Evolutionary conservation across 208 protist species (phyloP).

Genomic region (Trypanosoma vivax): DNA sequence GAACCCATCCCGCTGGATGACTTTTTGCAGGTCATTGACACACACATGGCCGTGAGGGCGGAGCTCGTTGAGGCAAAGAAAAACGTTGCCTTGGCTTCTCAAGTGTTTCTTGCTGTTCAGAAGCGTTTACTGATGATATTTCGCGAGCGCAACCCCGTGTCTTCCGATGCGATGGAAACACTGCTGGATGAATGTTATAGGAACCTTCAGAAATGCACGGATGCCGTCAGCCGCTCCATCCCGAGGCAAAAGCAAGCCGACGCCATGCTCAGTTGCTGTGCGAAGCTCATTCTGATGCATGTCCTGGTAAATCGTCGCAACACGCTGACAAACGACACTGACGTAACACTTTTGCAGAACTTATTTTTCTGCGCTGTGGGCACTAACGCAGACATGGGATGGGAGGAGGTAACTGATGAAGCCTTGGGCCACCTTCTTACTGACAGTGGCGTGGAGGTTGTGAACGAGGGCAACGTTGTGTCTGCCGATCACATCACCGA

Average conservation of each 20-base stretch:
- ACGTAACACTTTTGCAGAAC: conserved; percentile 33
- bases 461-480: too few species aligned
- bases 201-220: conserved; percentile 42
- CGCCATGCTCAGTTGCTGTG: conserved; percentile 70
- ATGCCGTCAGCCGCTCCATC: conserved; percentile 32
- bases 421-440: conserved; percentile 60
- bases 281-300: conserved; percentile 67
- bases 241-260: conserved; percentile 35
- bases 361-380: conserved; percentile 55
- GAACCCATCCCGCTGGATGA: conserved; percentile 77
- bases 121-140: conserved; percentile 88
- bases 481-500: too few species aligned
- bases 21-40: conserved; percentile 74
- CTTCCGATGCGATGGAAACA: conserved; percentile 53
- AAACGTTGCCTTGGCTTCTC: conserved; percentile 36
- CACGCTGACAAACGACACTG: conserved; percentile 18
- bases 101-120: conserved; percentile 83
- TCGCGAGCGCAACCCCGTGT: conserved; percentile 82
- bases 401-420: conserved; percentile 87
- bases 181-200: conserved; percentile 82
- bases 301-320: conserved; percentile 37
- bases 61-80: conserved; percentile 42
- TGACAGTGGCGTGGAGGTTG: too few species aligned
- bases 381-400: conserved; percentile 40
- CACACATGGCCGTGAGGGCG: conserved; percentile 58